Evolutionary conservation across 2,329 filamentous ascomycete genomes (phyloP), one percentile per base, ranked within the genome.

Genomic region (Zasmidium angulare): DNA sequence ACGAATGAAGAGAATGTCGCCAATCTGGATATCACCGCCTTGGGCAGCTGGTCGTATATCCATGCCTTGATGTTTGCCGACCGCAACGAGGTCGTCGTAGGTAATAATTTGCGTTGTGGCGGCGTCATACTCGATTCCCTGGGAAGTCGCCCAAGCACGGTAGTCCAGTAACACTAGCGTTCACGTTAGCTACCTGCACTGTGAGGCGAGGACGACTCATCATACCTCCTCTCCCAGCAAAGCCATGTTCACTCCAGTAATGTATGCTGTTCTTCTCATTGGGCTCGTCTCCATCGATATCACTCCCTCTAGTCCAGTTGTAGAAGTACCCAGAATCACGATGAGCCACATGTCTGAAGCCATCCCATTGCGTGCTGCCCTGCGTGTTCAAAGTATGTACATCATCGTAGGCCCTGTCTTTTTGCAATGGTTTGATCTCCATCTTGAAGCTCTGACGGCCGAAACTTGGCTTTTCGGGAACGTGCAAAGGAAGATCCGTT

Each of bases 1-100:
- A 19, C 88, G 81, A 20, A 91, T 71, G 48, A 90, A 78, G 11
- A 91, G 77, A 56, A 91, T 83, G 61, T 90, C 87, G 3, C 88
- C 88, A 1, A 80, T 72, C 59, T 78, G 79, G 65, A 85, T 79
- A 61, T 84, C 80, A 46, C 82, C 82, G 23, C 83, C 83, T 63
- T 83, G 79, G 0, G 77, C 70, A 2, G 76, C 75, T 0, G 84
- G 81, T 0, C 78, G 81, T 67, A 90, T 86, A 61, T 88, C 82
- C 23, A 89, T 76, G 0, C 83, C 82, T 64, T 89, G 85, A 36
- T 81, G 76, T 31, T 76, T 76, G 0, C 85, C 88, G 31, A 85
- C 84, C 9, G 80, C 78, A 55, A 83, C 81, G 0, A 91, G 78
- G 12, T 79, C 74, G 22, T 76, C 72, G 63, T 71, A 78, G 1